Evolutionary conservation across 2,329 filamentous ascomycete species (phyloP).

Genomic region (Penicillium verrucosum): DNA sequence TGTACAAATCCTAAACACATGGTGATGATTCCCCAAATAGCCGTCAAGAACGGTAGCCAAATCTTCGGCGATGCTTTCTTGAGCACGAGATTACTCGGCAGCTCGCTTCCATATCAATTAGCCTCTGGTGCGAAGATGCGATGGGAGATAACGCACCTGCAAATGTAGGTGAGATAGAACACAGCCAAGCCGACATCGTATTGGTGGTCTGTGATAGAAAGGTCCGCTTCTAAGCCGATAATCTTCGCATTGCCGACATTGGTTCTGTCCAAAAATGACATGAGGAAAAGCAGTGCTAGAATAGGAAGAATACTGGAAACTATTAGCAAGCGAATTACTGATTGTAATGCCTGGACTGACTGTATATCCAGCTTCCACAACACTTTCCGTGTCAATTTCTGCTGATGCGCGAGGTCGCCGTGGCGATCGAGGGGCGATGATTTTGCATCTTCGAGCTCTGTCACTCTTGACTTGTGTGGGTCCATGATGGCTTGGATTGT

Average conservation of each 20-base stretch:
- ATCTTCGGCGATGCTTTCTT: constrained; percentile 60
- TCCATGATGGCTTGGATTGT: constrained; percentile 17
- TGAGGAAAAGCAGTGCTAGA: constrained; percentile 63
- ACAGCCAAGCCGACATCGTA: constrained; percentile 64
- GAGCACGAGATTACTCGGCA: constrained; percentile 63
- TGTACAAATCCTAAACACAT: constrained; percentile 40
- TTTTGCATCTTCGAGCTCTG: constrained; percentile 25
- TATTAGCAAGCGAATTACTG: neutral
- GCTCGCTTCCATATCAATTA: constrained; percentile 47
- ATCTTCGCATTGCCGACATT: constrained; percentile 71
- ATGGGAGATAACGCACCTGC: constrained; percentile 45
- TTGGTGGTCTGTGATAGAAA: constrained; percentile 58
- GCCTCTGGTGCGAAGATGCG: neutral
- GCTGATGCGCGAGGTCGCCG: constrained; percentile 16
- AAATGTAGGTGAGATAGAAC: constrained; percentile 59
- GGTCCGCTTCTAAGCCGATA: constrained; percentile 57
- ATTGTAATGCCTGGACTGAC: constrained; percentile 2
- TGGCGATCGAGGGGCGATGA: constrained; percentile 12
- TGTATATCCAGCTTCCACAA: constrained; percentile 45
- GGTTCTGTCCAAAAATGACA: constrained; percentile 65
- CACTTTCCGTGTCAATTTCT: constrained; percentile 43
- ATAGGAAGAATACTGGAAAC: constrained; percentile 56
- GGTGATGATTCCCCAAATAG: constrained; percentile 58
- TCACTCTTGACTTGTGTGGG: constrained; percentile 13
- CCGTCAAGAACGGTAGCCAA: constrained; percentile 58